Conservation (phyloP, 805 yeast genomes). For the Yamadazyma endophytica region DNA sequence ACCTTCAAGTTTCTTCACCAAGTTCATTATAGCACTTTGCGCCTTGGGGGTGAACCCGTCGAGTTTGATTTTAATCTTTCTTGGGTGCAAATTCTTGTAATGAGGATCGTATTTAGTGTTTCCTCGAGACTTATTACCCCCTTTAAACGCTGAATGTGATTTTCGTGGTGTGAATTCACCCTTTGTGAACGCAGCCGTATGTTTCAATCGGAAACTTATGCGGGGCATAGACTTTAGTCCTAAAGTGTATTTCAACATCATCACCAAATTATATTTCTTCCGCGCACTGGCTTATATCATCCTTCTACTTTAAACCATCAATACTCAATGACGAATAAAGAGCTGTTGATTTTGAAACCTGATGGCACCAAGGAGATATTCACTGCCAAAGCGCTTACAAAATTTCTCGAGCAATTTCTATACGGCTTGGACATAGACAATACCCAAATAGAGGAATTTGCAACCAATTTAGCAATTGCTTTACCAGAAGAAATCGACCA, state of each 20-base stretch:
- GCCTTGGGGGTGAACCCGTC: slow-evolving; percentile 24
- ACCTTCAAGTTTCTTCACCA: slow-evolving; percentile 19
- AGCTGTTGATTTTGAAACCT: slow-evolving; percentile 1
- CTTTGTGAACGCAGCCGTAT: no score
- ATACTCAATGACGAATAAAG: background rate
- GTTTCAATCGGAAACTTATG: no score
- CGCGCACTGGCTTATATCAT: background rate
- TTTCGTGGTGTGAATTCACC: no score
- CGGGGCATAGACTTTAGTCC: no score
- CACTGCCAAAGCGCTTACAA: slow-evolving; percentile 7
- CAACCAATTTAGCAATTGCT: slow-evolving; percentile 13
- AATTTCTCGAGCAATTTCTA: slow-evolving; percentile 8
- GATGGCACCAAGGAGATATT: slow-evolving; percentile 9
- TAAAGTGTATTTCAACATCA: no score
- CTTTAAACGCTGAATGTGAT: no score
- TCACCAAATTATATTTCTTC: slow-evolving; percentile 1
- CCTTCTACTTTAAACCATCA: background rate
- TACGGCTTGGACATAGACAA: slow-evolving; percentile 12
- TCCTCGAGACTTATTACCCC: no score
- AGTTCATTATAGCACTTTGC: slow-evolving; percentile 19
- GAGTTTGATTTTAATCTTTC: slow-evolving; percentile 11
- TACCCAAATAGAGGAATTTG: slow-evolving; percentile 13
- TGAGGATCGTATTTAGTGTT: background rate
- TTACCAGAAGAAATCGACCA: slow-evolving; percentile 15
- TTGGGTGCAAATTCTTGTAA: background rate